Base-by-base conservation (phyloP, 2,329 filamentous ascomycete species). In the Alternaria atra region DNA sequence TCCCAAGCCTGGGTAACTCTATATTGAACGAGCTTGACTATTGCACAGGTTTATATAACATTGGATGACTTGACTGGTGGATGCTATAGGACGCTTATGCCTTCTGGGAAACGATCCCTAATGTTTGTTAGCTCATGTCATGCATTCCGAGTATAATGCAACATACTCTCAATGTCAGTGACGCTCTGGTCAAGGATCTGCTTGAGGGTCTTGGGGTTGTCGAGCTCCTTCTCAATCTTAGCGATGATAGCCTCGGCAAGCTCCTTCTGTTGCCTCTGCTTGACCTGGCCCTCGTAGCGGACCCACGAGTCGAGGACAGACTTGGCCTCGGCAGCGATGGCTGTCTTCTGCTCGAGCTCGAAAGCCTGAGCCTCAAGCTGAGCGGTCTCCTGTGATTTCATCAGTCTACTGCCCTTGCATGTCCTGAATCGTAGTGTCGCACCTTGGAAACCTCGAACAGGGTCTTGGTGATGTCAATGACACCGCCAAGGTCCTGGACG, bases 391-490 rank as follows among this genome's bases (percentile, higher is more conserved):
- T 97, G 73, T 60, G 61, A 15, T 37, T 27, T 50, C 63, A 63
- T 75, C 69, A 77, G 76, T 50, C 43, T 32, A n/a, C 52, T 71
- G 66, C 32, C 55, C 50, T 34, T n/a, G 34, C 35, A 34, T 54
- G 9, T 13, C 25, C n/a, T 17, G 10, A 46, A 30, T 47, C 83
- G 73, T 17, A 37, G 30, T 86, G 74, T 40, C 47, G 53, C 86
- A 96, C 94, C 93, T 97, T 98, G 78, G 95, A 99, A 74, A 99
- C 94, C 80, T 93, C 92, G 80, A 99, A 99, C 62, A 99, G 90
- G 75, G 89, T 86, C 91, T 97, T 97, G 85, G 95, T 99, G 79
- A 98, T 89, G 78, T 97, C 93, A 75, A 99, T 91, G 74, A 99
- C 95, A 74, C 92, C 89, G 72, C 90, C 88, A 86, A 99, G 91